Percentiles rank a stretch among this genome's conserved stretches.
phyloP scores from a whole-genome alignment of 176 grass and related monocot genomes.

The bread wheat (Triticum aestivum) region DNA sequence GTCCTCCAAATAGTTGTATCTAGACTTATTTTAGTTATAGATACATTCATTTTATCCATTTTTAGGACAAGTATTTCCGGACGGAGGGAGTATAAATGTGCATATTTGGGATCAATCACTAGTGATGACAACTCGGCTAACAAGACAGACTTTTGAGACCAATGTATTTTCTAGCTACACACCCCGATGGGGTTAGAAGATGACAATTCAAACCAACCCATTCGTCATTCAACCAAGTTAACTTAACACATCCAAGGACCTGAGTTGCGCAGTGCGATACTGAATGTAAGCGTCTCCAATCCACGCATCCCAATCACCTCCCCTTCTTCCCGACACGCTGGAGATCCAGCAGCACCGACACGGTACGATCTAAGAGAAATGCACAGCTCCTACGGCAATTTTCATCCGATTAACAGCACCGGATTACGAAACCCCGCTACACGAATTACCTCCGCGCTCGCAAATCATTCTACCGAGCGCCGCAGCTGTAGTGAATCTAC shows the following conservation, averaged over 20 bases:
- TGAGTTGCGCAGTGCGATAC: background rate
- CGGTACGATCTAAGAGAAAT: background rate
- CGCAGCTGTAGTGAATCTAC: background rate
- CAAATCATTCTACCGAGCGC: too few species aligned
- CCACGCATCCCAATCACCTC: background rate
- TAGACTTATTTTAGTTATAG: too few species aligned
- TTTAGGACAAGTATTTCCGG: too few species aligned
- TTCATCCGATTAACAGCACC: background rate
- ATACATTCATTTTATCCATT: too few species aligned
- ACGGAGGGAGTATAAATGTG: too few species aligned
- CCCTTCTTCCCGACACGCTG: background rate
- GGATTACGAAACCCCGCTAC: background rate
- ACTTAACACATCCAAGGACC: background rate
- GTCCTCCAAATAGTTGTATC: too few species aligned
- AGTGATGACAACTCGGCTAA: background rate
- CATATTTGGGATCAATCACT: background rate
- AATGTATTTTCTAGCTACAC: background rate
- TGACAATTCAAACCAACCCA: background rate
- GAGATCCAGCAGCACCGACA: background rate
- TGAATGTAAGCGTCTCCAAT: background rate
- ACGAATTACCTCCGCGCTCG: too few species aligned
- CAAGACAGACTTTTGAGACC: background rate
- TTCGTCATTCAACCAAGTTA: background rate
- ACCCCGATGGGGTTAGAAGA: background rate
- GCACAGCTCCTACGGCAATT: background rate